Conservation (phyloP, 2,329 filamentous ascomycete species). For the Talaromyces pinophilus region DNA sequence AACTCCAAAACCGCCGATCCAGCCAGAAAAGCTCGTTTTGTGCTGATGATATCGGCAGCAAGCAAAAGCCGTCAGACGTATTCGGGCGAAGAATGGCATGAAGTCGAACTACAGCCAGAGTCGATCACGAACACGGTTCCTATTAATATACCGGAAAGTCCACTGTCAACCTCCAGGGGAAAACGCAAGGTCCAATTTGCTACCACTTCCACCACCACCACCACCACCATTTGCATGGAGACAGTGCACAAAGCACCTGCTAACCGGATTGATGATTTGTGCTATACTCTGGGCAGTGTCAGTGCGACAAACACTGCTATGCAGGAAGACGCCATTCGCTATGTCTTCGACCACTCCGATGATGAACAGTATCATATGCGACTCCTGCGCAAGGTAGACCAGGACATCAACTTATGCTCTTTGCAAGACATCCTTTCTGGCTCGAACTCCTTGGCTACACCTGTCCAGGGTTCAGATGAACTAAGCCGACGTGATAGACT, state of each 20-base stretch:
- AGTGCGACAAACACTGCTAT: background rate
- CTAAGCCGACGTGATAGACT: constrained; percentile 22
- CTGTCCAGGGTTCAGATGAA: background rate
- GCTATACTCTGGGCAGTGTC: background rate
- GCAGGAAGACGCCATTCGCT: background rate
- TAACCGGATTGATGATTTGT: background rate
- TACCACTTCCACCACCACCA: background rate
- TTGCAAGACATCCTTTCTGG: constrained; percentile 3
- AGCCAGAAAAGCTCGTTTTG: background rate
- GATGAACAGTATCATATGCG: background rate
- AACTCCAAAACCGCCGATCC: background rate
- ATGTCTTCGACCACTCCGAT: background rate
- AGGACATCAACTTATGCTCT: background rate
- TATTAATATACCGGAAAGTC: background rate
- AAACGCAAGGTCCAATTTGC: constrained; percentile 15
- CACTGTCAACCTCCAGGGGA: background rate
- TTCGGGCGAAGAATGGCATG: background rate
- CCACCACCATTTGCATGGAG: background rate
- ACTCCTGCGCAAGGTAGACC: background rate
- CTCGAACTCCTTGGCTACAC: background rate
- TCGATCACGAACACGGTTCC: background rate
- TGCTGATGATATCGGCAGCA: background rate
- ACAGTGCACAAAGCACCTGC: background rate
- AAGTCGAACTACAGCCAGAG: constrained; percentile 11
- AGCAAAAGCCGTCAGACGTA: background rate